A percentile compares a stretch with the other conserved stretches of the same genome.
These are phyloP conservation scores for Coemansia sp. DNA, from an alignment of 192 early-diverging fungal species.

Conservation along the genomic window DNA sequence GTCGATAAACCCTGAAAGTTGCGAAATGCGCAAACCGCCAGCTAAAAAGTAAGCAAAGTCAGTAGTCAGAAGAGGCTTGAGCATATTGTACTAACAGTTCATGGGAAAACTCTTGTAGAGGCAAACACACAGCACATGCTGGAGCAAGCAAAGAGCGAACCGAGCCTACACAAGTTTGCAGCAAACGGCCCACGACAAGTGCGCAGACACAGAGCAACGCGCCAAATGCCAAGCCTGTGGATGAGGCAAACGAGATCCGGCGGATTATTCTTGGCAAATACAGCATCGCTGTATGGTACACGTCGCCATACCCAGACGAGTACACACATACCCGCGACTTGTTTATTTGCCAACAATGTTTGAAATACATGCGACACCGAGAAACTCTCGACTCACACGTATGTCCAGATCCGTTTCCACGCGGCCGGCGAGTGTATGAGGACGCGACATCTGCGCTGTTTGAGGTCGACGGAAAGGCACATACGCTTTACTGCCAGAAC, in stretches of 20 bases:
- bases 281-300: constrained; percentile 91
- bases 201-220: neutral
- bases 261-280: constrained; percentile 74
- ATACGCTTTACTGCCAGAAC: constrained; percentile 95
- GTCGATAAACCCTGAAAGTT: neutral
- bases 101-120: neutral
- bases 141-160: neutral
- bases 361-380: constrained; percentile 88
- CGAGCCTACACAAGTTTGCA: neutral
- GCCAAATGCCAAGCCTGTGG: neutral
- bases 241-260: constrained; percentile 18
- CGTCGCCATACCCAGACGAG: constrained; percentile 91
- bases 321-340: constrained; percentile 69
- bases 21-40: constrained; percentile 21
- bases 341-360: constrained; percentile 88
- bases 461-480: constrained; percentile 84
- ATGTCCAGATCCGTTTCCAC: constrained; percentile 63
- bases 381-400: constrained; percentile 64
- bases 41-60: constrained; percentile 21
- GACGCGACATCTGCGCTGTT: constrained; percentile 60
- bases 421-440: constrained; percentile 81
- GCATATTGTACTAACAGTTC: too few species aligned
- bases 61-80: neutral
- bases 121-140: neutral
- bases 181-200: neutral